These are phyloP conservation scores for Trichoderma reesei DNA, from an alignment of 495 filamentous ascomycete species.

Conservation along the genomic window DNA sequence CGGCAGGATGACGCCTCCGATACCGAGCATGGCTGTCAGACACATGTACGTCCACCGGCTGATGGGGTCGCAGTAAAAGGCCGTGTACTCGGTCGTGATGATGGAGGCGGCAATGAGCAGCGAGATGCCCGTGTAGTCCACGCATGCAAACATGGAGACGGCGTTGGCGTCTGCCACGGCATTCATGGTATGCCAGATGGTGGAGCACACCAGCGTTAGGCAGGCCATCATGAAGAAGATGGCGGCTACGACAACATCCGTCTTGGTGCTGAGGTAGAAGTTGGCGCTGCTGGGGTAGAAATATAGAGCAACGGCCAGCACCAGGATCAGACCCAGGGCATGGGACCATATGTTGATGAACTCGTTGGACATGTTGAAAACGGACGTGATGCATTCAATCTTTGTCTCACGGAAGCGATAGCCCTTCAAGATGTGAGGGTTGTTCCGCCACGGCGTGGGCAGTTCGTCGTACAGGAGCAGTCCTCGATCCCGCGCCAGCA, in stretches of 20 bases:
- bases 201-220: constrained; percentile 92
- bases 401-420: constrained; percentile 92
- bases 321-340: constrained; percentile 72
- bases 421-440: constrained; percentile 81
- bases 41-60: constrained; percentile 82
- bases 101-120: constrained; percentile 93
- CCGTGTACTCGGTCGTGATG: constrained; percentile 96
- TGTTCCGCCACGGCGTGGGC: constrained; percentile 86
- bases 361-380: constrained; percentile 82
- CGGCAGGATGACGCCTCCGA: constrained; percentile 83
- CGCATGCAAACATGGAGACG: constrained; percentile 93
- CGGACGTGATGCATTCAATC: constrained; percentile 72
- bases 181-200: constrained; percentile 98
- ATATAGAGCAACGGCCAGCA: constrained; percentile 88
- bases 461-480: constrained; percentile 84
- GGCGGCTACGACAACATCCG: constrained; percentile 80
- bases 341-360: constrained; percentile 98
- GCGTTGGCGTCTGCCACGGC: constrained; percentile 80
- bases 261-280: constrained; percentile 74
- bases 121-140: constrained; percentile 97
- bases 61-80: constrained; percentile 92
- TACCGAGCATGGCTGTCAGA: constrained; percentile 68
- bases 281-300: constrained; percentile 84
- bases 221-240: constrained; percentile 95
- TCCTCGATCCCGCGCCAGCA: constrained; percentile 68